Evolutionary conservation across 2,329 filamentous ascomycete genomes (phyloP), one percentile per base, ranked within the genome.

Genomic region (Pezicula neosporulosa): DNA sequence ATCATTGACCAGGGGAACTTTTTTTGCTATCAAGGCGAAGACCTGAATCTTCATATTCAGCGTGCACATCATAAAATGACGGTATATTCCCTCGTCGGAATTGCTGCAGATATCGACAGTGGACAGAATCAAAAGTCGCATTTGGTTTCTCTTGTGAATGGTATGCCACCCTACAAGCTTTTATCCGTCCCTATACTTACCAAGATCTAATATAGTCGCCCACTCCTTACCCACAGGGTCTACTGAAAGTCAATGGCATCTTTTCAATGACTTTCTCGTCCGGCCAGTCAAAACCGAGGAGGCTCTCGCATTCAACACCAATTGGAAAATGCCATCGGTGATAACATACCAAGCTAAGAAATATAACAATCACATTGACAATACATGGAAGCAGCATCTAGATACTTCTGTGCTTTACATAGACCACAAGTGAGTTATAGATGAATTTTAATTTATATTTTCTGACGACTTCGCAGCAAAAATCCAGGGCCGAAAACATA

Each of bases 221-320:
- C 83, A 90, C 47, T 83, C 88, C 0, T 82, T 83, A 49, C 74
- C 77, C 0, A 75, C 80, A 39, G 67, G 79, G 0, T 77, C 82
- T 1, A 74, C 73, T 3, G 78, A 83, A 56, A 86, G 82, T 62
- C 86, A 87, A 60, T 99, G 95, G 95, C 90, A 97, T 70, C 72
- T 99, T 1, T 97, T 99, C 74, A 99, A 99, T 61, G 94, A 99
- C 70, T 99, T 99, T 63, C 72, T 96, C 35, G 95, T 99, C 19
- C 83, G 89, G 12, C 85, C 87, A 9, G 82, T 96, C 15, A 82
- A 86, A 30, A 80, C 82, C 27, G 86, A 91, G 55, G 93, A 99
- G 66, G 95, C 93, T 0, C 75, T 97, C 16, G 85, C 87, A 21
- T 99, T 97, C 69, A 92, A 93, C 55, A 83, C 90, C 3, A 80